Percentiles rank a stretch among this genome's conserved stretches.
These are phyloP conservation scores for Botrytis deweyae DNA, from an alignment of 2,329 filamentous ascomycete species.

Conservation along the genomic window DNA sequence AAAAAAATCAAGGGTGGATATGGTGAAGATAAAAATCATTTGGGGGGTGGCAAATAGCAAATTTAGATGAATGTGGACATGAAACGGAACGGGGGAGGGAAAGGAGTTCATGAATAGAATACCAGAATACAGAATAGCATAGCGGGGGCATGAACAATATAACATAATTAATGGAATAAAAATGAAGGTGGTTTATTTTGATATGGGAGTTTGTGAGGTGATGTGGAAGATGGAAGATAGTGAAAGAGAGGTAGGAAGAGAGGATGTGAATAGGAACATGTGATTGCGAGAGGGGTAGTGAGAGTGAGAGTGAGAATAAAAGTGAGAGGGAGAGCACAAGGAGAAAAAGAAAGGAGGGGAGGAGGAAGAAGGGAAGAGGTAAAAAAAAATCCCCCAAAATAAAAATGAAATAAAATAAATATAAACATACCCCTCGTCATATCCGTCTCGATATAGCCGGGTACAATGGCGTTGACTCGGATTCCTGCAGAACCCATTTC, in stretches of 20 bases:
- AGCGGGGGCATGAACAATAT: background rate
- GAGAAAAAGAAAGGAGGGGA: background rate
- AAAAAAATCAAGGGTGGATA: background rate
- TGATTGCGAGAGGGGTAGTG: background rate
- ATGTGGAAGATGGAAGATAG: background rate
- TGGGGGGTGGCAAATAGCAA: background rate
- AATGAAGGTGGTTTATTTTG: background rate
- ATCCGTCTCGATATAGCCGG: slow-evolving; percentile 77
- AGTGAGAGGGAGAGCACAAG: no score
- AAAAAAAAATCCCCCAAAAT: background rate
- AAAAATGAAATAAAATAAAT: background rate
- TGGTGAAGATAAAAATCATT: background rate
- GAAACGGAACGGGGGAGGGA: background rate
- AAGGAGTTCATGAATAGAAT: background rate
- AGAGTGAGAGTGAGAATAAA: background rate
- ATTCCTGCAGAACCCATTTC: slow-evolving; percentile 62
- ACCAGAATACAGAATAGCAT: background rate
- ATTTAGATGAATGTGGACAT: background rate
- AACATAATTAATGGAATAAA: background rate
- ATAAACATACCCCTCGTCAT: slow-evolving; percentile 67
- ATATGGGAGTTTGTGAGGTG: background rate
- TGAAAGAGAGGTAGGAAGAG: background rate
- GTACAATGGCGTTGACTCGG: slow-evolving; percentile 76
- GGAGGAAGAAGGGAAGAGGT: background rate
- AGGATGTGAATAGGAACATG: fast-evolving